phyloP scores from a whole-genome alignment of 371 early-diverging fungal genomes.

The Apophysomyces sp. region DNA sequence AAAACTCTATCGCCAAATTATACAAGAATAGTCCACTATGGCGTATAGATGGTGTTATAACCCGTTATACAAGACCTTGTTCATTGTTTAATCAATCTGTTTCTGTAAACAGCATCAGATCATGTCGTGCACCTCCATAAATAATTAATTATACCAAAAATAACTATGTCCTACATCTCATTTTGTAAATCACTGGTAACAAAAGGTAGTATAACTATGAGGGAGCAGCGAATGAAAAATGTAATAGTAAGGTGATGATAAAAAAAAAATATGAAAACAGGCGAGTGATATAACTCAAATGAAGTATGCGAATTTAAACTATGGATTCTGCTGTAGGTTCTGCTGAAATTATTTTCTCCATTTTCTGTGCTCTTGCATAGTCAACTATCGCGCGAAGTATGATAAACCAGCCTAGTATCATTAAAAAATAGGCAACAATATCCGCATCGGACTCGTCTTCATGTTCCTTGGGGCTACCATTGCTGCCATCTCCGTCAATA shows the following conservation, averaged over 20 bases:
- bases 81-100: too few relatives aligned
- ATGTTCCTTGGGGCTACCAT: slow-evolving; percentile 13
- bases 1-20: too few relatives aligned
- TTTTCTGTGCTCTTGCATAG: slow-evolving; percentile 48
- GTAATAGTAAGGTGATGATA: neutral
- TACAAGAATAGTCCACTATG: too few relatives aligned
- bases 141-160: too few relatives aligned
- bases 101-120: too few relatives aligned
- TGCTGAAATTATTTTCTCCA: slow-evolving; percentile 48
- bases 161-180: too few relatives aligned
- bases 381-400: slow-evolving; percentile 54
- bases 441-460: slow-evolving; percentile 28
- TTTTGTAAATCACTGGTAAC: too few relatives aligned
- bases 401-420: slow-evolving; percentile 62
- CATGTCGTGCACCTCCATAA: too few relatives aligned
- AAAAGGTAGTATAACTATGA: neutral
- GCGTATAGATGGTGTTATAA: too few relatives aligned
- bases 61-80: too few relatives aligned
- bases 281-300: neutral
- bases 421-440: slow-evolving; percentile 45
- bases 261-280: neutral
- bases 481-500: slow-evolving; percentile 25
- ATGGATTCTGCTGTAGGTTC: slow-evolving; percentile 34
- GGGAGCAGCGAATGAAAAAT: neutral
- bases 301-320: slow-evolving; percentile 5